Percentiles rank a stretch among this genome's conserved stretches.
phyloP scores from a whole-genome alignment of 2,329 filamentous ascomycete genomes.

The Sordariomycetes sp. region DNA sequence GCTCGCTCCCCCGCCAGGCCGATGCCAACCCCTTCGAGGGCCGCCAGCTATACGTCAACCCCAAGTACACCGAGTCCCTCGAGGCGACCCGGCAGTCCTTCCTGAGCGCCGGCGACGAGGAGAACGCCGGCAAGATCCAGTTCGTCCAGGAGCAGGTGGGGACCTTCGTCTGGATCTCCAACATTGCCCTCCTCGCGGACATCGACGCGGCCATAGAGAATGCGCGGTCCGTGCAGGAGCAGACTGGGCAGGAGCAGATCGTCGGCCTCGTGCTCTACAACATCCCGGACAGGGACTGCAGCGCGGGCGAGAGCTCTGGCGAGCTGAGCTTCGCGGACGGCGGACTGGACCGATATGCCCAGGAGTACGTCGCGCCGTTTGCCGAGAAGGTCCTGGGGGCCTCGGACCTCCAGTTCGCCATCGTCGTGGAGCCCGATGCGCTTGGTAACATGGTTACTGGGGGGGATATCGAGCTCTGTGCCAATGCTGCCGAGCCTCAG shows the following conservation, averaged over 20 bases:
- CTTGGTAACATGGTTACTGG: slow-evolving; percentile 31
- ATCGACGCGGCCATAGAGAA: slow-evolving; percentile 26
- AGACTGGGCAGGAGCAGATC: slow-evolving; percentile 24
- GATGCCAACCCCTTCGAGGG: slow-evolving; percentile 39
- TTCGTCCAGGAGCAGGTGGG: slow-evolving; percentile 26
- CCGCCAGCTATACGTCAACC: slow-evolving; percentile 35
- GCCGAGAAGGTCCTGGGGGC: slow-evolving; percentile 22
- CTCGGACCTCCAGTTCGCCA: slow-evolving; percentile 28
- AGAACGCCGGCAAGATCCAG: slow-evolving; percentile 24
- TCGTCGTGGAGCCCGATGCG: slow-evolving; percentile 32
- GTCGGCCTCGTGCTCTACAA: slow-evolving; percentile 30
- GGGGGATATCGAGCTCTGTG: slow-evolving; percentile 22
- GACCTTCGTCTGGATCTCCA: slow-evolving; percentile 32
- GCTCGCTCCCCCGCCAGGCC: too few relatives aligned
- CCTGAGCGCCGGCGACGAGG: slow-evolving; percentile 19
- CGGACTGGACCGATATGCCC: slow-evolving; percentile 26
- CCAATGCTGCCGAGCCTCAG: slow-evolving; percentile 22
- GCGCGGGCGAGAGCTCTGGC: slow-evolving; percentile 28
- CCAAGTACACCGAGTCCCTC: slow-evolving; percentile 28
- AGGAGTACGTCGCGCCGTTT: slow-evolving; percentile 26
- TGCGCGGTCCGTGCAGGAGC: slow-evolving; percentile 22
- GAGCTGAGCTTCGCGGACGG: slow-evolving; percentile 23
- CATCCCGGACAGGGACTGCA: slow-evolving; percentile 32
- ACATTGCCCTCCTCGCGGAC: slow-evolving; percentile 20
- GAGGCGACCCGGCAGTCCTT: slow-evolving; percentile 25